Evolutionary conservation across 345 rosid genomes (phyloP), one percentile per base, ranked within the genome.

Genomic region (Salix exigua): DNA sequence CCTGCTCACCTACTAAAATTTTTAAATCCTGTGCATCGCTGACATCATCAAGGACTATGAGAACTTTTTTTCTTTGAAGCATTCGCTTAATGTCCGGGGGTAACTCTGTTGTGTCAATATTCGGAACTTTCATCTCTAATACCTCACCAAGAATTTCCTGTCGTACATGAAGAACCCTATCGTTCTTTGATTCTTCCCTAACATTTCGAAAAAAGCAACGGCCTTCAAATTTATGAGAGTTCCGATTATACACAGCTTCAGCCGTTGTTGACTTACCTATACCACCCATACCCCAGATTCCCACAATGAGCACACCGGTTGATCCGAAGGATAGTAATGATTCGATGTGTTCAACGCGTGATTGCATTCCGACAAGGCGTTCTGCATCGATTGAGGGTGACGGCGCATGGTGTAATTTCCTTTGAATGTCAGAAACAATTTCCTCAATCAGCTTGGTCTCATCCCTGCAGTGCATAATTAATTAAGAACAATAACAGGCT

Each of bases 1-100:
- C 13, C 5, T n/a, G n/a, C n/a, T 23, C 28, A 18, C 37, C 68
- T 11, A 46, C 48, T 5, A 73, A 25, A 10, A 2, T 5, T 62
- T 25, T 3, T 40, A 37, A 16, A 17, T 58, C 0, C 4, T n/a
- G 23, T 5, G 30, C 0, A 28, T 21, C 37, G 0, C 7, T 37
- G 18, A 74, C 77, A 44, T 64, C 70, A 25, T 74, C 77, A 46
- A 74, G n/a, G 21, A 74, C 70, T 11, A 64, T 19, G 40, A 74
- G 42, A 25, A 30, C 19, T 26, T 31, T 64, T 25, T 62, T 61
- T 11, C 58, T 35, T 2, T n/a, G 18, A 42, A 74, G 38, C 23
- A 23, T 40, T 10, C 18, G 9, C n/a, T 11, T 44, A 7, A n/a
- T 44, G 12, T 1, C 40, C 9, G 10, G 2, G 40, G 10, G 9